phyloP scores from a whole-genome alignment of 163 green algal genomes.

The Chlamydomonas reinhardtii region DNA sequence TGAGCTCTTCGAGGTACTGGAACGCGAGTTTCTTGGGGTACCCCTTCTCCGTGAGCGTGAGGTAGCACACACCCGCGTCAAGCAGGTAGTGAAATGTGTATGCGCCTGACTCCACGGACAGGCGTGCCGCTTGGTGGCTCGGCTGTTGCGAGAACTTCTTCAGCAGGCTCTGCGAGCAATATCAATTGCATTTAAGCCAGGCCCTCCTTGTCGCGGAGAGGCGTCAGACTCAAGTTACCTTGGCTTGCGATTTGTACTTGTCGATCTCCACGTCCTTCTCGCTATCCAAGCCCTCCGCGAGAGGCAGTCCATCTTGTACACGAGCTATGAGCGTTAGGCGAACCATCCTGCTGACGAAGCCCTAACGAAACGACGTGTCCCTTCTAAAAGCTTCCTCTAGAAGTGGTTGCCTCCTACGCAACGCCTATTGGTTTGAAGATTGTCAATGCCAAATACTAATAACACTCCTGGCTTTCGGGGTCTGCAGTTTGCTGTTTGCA shows the following conservation, averaged over 20 bases:
- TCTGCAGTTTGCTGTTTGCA: too few relatives aligned
- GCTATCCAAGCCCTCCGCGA: constrained; percentile 96
- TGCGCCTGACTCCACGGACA: constrained; percentile 88
- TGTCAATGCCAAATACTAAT: too few relatives aligned
- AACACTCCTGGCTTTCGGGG: too few relatives aligned
- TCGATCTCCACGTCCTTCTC: constrained; percentile 94
- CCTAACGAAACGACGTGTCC: too few relatives aligned
- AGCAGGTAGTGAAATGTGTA: constrained; percentile 95
- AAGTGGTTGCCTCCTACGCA: too few relatives aligned
- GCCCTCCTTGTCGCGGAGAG: too few relatives aligned
- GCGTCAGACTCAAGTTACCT: constrained; percentile 69
- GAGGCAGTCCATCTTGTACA: constrained; percentile 90
- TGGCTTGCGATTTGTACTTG: constrained; percentile 95
- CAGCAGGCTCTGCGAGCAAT: constrained; percentile 80
- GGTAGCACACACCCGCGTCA: constrained; percentile 88
- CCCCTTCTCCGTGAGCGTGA: constrained; percentile 89
- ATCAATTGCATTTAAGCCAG: not conserved
- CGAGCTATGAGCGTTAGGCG: constrained; percentile 94
- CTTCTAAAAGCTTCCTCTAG: too few relatives aligned
- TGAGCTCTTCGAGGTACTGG: constrained; percentile 98
- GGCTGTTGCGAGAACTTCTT: constrained; percentile 83
- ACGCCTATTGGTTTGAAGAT: too few relatives aligned
- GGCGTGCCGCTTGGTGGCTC: constrained; percentile 65
- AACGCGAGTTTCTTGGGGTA: constrained; percentile 96
- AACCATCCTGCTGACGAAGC: constrained; percentile 83